Evolutionary conservation across 495 filamentous ascomycete genomes (phyloP).

Genomic region (Penicillium alfredii): DNA sequence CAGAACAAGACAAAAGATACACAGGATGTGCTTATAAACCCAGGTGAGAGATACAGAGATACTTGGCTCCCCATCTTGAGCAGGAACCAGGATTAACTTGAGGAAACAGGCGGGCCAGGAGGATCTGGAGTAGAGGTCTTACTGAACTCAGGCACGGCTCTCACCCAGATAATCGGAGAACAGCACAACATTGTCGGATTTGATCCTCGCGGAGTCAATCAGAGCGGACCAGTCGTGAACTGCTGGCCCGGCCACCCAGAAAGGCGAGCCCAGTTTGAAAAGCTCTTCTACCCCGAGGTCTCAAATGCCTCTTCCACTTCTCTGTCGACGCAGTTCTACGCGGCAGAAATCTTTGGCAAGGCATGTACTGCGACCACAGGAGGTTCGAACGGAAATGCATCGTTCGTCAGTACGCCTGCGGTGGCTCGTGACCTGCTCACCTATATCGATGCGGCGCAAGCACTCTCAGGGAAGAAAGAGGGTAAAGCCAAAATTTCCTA

Average conservation of each 20-base stretch:
- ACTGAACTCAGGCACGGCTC: constrained; percentile 12
- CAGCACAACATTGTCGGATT: constrained; percentile 44
- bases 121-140: constrained; percentile 32
- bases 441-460: constrained; percentile 28
- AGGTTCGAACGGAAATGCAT: constrained; percentile 22
- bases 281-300: constrained; percentile 15
- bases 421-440: constrained; percentile 36
- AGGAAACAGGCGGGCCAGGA: constrained; percentile 37
- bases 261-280: constrained; percentile 16
- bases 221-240: constrained; percentile 27
- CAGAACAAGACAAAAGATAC: constrained; percentile 9
- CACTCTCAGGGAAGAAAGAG: constrained; percentile 5
- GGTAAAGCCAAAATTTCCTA: constrained; percentile 42
- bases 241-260: constrained; percentile 32
- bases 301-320: constrained; percentile 23
- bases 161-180: constrained; percentile 26
- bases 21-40: constrained; percentile 14
- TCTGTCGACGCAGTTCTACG: constrained; percentile 22
- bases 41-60: constrained; percentile 11
- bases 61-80: too few relatives aligned
- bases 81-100: not conserved
- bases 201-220: constrained; percentile 44
- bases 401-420: constrained; percentile 30
- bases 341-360: constrained; percentile 25
- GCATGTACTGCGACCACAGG: constrained; percentile 22